phyloP scores from a whole-genome alignment of 202 grass and related monocot genomes.

The Cymbopogon flexuosus region DNA sequence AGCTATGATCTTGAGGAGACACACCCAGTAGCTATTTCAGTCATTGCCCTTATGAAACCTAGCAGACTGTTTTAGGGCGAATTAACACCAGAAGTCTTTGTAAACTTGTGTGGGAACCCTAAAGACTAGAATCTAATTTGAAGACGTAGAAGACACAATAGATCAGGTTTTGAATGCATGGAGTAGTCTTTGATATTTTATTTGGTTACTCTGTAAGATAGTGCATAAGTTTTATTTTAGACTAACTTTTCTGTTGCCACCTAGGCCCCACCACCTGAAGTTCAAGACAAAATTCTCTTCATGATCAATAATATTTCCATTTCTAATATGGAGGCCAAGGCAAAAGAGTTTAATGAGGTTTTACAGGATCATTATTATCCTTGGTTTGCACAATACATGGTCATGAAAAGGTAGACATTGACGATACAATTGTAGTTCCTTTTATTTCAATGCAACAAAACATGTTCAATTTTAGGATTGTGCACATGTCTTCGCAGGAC shows the following conservation, averaged over 20 bases:
- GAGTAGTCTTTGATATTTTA: conserved; percentile 14
- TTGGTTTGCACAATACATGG: conserved; percentile 98
- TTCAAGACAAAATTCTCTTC: conserved; percentile 96
- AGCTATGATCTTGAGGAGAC: too few species aligned
- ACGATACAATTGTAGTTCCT: background rate
- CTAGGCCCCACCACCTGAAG: conserved; percentile 81
- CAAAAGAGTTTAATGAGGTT: conserved; percentile 86
- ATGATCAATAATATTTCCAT: conserved; percentile 97
- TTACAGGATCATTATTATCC: conserved; percentile 72
- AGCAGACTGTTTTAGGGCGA: background rate
- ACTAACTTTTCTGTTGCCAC: conserved; percentile 31
- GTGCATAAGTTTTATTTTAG: conserved; percentile 12
- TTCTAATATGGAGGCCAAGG: conserved; percentile 79
- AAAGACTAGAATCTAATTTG: conserved; percentile 1
- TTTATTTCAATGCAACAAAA: conserved; percentile 7
- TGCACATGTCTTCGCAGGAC: conserved; percentile 49
- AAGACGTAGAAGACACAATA: background rate
- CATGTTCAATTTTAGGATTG: background rate
- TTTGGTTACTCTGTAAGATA: background rate
- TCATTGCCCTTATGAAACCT: too few species aligned
- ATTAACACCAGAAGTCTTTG: conserved; percentile 2
- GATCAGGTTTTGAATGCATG: background rate
- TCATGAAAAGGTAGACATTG: conserved; percentile 86
- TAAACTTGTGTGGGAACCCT: background rate
- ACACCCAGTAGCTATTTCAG: too few species aligned